Conservation (phyloP, 2,329 filamentous ascomycete genomes). For the Colletotrichum orbiculare region DNA sequence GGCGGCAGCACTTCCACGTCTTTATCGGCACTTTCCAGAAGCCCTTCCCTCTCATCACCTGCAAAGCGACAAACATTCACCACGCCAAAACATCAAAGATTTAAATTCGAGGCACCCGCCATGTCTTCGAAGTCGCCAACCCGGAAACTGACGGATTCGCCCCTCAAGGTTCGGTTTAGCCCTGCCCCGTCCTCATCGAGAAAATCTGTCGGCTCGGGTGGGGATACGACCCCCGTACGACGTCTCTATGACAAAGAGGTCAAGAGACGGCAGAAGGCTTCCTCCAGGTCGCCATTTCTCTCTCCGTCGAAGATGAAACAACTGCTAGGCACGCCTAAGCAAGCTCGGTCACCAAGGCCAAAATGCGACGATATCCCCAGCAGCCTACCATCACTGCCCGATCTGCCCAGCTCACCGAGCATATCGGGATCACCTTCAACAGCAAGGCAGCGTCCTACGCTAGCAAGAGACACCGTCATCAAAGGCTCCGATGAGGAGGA, state of each 20-base stretch:
- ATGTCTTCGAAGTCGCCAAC: not conserved
- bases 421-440: slow-evolving; percentile 43
- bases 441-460: slow-evolving; percentile 22
- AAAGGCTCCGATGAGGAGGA: slow-evolving; percentile 79
- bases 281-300: slow-evolving; percentile 3
- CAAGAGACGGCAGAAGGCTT: slow-evolving; percentile 13
- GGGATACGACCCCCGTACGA: slow-evolving; percentile 22
- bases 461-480: slow-evolving; percentile 68
- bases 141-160: slow-evolving; percentile 9
- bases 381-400: slow-evolving; percentile 13
- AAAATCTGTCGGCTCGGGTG: slow-evolving; percentile 13
- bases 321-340: slow-evolving; percentile 7
- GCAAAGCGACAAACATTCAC: not conserved
- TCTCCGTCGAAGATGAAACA: not conserved
- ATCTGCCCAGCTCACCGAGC: slow-evolving; percentile 37
- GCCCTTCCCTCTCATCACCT: slow-evolving; percentile 1
- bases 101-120: not conserved
- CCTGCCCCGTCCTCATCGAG: slow-evolving; percentile 14
- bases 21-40: slow-evolving; percentile 20
- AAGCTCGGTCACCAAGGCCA: not conserved
- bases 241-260: slow-evolving; percentile 15
- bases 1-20: slow-evolving; percentile 14
- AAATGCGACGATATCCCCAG: slow-evolving; percentile 10
- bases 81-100: slow-evolving; percentile 11
- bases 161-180: slow-evolving; percentile 25